Conservation (phyloP, 306 rosid species). For the Casuarina glauca region DNA sequence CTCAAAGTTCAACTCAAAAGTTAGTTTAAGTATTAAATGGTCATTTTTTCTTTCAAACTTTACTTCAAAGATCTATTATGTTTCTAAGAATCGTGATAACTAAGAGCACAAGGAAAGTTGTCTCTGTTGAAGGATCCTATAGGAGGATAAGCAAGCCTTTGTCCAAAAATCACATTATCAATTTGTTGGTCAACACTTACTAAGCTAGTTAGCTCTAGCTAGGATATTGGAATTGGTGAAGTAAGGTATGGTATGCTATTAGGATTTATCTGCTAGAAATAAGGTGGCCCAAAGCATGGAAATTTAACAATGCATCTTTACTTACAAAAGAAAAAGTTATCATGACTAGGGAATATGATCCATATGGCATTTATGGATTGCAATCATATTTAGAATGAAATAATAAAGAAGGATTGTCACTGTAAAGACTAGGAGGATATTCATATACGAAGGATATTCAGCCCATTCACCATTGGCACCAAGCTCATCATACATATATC, state of each 20-base stretch:
- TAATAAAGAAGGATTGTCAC: conserved; percentile 75
- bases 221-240: conserved; percentile 68
- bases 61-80: too few relatives aligned
- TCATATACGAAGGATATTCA: conserved; percentile 70
- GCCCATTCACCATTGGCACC: conserved; percentile 75
- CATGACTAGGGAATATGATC: conserved; percentile 83
- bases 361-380: conserved; percentile 84
- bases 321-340: conserved; percentile 77
- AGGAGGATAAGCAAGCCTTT: conserved; percentile 72
- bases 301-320: conserved; percentile 67
- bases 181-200: conserved; percentile 71
- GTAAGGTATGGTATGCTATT: conserved; percentile 62
- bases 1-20: too few relatives aligned
- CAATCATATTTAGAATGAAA: conserved; percentile 87
- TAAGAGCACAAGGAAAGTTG: conserved; percentile 60
- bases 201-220: conserved; percentile 68
- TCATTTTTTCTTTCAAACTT: too few relatives aligned
- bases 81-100: conserved; percentile 66
- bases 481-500: background rate
- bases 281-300: conserved; percentile 71
- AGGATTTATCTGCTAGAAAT: conserved; percentile 71
- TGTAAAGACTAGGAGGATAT: conserved; percentile 57
- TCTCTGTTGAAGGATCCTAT: conserved; percentile 73
- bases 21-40: too few relatives aligned
- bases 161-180: conserved; percentile 73